Evolutionary conservation across 441 rosid species (phyloP).

Genomic region (Caryocar brasiliense): DNA sequence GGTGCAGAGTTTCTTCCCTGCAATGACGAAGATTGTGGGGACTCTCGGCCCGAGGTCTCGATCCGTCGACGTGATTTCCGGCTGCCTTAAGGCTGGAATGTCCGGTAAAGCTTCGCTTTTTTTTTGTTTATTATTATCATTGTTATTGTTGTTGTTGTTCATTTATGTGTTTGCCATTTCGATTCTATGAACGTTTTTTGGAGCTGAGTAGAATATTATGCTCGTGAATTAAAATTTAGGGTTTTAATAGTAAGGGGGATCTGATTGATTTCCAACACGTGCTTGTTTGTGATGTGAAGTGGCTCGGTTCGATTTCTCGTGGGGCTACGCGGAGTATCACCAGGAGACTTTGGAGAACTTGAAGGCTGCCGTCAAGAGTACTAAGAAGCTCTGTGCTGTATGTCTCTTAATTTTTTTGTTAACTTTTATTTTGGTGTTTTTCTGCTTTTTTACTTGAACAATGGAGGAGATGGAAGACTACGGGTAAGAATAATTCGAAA

Average conservation of each 20-base stretch:
- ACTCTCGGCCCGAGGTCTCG: conserved; percentile 92
- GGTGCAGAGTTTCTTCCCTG: conserved; percentile 76
- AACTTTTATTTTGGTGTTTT: neutral
- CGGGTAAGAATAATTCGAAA: no score
- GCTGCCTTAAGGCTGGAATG: conserved; percentile 93
- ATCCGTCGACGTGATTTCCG: conserved; percentile 64
- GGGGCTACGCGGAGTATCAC: conserved; percentile 73
- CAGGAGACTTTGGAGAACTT: conserved; percentile 80
- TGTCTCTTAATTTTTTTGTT: conserved; percentile 12
- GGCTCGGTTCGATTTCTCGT: conserved; percentile 90
- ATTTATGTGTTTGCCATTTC: neutral
- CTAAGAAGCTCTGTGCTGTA: conserved; percentile 94
- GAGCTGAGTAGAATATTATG: no score
- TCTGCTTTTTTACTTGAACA: neutral
- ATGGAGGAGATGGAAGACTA: no score
- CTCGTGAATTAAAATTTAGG: no score
- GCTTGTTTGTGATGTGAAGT: conserved; percentile 24
- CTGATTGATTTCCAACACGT: neutral
- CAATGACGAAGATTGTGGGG: conserved; percentile 96
- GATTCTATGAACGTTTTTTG: no score
- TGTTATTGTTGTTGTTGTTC: neutral
- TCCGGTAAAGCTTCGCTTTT: conserved; percentile 40
- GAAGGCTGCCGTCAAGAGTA: conserved; percentile 67
- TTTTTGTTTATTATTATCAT: neutral
- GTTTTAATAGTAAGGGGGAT: no score